Base-by-base conservation (phyloP, 2,329 filamentous ascomycete genomes). In the Lachnellula cervina region DNA sequence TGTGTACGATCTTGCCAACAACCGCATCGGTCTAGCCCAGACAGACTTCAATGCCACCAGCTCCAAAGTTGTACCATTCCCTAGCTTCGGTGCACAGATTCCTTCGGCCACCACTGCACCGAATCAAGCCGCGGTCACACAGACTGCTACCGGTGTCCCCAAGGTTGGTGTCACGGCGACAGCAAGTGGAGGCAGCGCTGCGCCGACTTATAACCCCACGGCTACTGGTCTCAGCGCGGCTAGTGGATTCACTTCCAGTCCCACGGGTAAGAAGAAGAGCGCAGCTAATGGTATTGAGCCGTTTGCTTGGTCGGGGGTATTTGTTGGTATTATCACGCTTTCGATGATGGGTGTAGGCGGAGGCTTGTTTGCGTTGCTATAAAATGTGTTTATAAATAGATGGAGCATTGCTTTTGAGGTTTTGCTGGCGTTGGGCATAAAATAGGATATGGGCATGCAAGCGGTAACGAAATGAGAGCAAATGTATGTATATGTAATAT, bases 1-100 rank as follows among this genome's bases (percentile, higher is more conserved):
- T 2, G 78, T 82, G 14, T 81, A 80, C 58, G 78, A 81, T 61
- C 69, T 81, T 14, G 73, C 71, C 13, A 80, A 80, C 63, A 73
- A 79, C 59, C 70, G 76, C 58, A 74, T 81, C 49, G 77, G 71
- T 14, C 68, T 82, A 14, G 79, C 77, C 0, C 72, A 78, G 55
- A 76, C 77, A n/a, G 72, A 76, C 32, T 76, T 74, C 61, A 73
- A 77, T 60, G 66, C 70, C 5, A 69, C 69, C 2, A 58, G 62
- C 6, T 64, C 62, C n/a, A 69, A 69, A 23, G 53, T 71, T 35
- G 62, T 71, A 11, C 5, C 63, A 14, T 70, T 70, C 38, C 55
- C 60, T 13, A 66, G 61, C 34, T 45, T 45, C 11, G 67, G 64
- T 17, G 67, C 66, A n/a, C 37, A 61, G 9, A 69, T 68, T 23